Evolutionary conservation across 2,329 filamentous ascomycete genomes (phyloP).

Genomic region (Cytospora paraplurivora): DNA sequence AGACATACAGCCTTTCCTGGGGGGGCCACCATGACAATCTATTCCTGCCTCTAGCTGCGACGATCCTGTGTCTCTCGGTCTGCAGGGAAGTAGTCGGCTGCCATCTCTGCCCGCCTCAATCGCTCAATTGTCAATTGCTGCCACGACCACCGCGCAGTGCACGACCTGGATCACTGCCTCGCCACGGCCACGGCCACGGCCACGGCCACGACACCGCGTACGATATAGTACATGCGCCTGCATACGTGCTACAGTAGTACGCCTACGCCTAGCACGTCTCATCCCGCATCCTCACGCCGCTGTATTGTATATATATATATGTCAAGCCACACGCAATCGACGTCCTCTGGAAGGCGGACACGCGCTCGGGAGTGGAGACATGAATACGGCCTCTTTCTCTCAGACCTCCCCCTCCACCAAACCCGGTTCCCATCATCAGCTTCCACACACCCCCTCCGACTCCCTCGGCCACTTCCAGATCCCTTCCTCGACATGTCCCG

Average conservation of each 20-base stretch:
- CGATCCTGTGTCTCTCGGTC: constrained; percentile 15
- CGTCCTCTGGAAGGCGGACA: constrained; percentile 29
- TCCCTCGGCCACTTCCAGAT: constrained; percentile 19
- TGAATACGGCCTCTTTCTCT: constrained; percentile 28
- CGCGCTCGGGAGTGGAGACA: constrained; percentile 30
- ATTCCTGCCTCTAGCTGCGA: constrained; percentile 21
- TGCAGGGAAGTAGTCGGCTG: constrained; percentile 6
- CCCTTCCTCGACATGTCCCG: constrained; percentile 19
- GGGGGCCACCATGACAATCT: constrained; percentile 20
- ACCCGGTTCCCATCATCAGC: constrained; percentile 21
- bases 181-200: constrained; percentile 17
- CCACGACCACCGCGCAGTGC: constrained; percentile 17
- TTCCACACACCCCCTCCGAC: constrained; percentile 26
- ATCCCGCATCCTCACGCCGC: constrained; percentile 27
- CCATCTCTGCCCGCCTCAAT: not conserved
- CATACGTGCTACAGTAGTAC: constrained; percentile 30
- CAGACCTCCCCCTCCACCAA: constrained; percentile 18
- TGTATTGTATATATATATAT: constrained; percentile 26
- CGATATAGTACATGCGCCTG: constrained; percentile 27
- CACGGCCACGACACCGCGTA: constrained; percentile 22
- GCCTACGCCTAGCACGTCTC: no score
- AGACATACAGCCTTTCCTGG: constrained; percentile 28
- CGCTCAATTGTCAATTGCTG: not conserved
- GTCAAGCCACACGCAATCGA: constrained; percentile 27
- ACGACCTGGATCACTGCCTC: constrained; percentile 11